Evolutionary conservation across 768 basidiomycete species (phyloP).

Genomic region (Rubroboletus pulcherrimus): DNA sequence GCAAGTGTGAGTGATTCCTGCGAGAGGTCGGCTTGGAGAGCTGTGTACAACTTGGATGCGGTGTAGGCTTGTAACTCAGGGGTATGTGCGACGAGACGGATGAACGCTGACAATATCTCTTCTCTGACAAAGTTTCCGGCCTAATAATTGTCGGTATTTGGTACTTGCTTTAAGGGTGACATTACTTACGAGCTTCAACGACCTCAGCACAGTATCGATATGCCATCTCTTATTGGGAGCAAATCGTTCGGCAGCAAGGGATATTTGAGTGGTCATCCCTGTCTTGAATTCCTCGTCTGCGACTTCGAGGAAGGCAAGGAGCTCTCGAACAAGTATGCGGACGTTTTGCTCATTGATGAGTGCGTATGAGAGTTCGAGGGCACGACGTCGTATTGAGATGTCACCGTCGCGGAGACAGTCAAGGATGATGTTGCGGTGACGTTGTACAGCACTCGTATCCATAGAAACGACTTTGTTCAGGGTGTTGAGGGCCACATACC

Average conservation of each 20-base stretch:
- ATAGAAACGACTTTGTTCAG: conserved; percentile 97
- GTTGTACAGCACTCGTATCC: conserved; percentile 97
- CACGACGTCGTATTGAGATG: conserved; percentile 95
- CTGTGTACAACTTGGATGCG: conserved; percentile 83
- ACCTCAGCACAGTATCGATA: conserved; percentile 93
- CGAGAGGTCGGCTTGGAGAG: conserved; percentile 87
- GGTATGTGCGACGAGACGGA: conserved; percentile 93
- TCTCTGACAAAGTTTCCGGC: conserved; percentile 98
- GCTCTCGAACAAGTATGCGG: conserved; percentile 84
- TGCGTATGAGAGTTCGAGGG: conserved; percentile 94
- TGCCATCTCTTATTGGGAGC: conserved; percentile 99
- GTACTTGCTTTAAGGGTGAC: neutral
- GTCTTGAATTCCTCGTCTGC: conserved; percentile 99
- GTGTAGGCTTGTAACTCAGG: conserved; percentile 97
- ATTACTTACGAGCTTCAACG: conserved; percentile 76
- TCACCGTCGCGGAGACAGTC: conserved; percentile 99
- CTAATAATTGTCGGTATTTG: conserved; percentile 36
- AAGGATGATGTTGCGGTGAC: conserved; percentile 97
- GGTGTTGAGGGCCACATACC: conserved; percentile 97
- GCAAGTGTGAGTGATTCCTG: conserved; percentile 94
- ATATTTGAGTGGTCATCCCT: conserved; percentile 96
- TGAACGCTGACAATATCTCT: conserved; percentile 92
- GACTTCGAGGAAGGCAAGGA: conserved; percentile 94
- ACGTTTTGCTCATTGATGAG: conserved; percentile 95
- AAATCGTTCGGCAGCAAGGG: conserved; percentile 90